A percentile compares a stretch with the other conserved stretches of the same genome.
phyloP scores from a whole-genome alignment of 1,139 yeast species.

The Barnettozyma hawaiiensis region DNA sequence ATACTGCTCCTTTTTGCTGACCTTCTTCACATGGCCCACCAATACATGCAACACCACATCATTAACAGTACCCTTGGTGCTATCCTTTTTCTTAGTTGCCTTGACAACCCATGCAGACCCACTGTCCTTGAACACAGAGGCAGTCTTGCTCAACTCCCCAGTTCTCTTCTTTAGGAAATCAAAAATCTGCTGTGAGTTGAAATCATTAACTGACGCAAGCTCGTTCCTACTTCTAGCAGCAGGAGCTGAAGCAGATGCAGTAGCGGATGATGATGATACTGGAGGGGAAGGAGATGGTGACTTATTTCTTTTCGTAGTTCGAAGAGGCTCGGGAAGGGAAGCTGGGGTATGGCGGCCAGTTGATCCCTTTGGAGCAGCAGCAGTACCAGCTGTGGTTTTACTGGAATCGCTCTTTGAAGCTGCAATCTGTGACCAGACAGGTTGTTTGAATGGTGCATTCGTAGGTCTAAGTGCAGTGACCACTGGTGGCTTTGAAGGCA shows the following conservation, averaged over 20 bases:
- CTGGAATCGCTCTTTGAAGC: background rate
- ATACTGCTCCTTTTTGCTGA: conserved; percentile 3
- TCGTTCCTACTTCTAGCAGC: background rate
- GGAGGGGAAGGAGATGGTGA: background rate
- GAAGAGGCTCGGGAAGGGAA: conserved; percentile 1
- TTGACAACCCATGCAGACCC: conserved; percentile 11
- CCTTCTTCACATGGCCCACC: conserved; percentile 4
- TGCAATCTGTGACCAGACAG: conserved; percentile 2
- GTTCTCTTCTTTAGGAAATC: conserved; percentile 4
- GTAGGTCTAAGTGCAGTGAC: conserved; percentile 1
- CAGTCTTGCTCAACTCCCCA: background rate
- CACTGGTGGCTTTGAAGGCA: conserved; percentile 2
- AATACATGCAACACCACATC: conserved; percentile 5
- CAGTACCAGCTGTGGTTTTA: too few relatives aligned
- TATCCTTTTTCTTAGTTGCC: conserved; percentile 5
- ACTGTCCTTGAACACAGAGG: conserved; percentile 7
- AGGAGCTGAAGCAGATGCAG: too few relatives aligned
- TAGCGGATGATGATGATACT: background rate
- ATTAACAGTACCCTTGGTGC: conserved; percentile 5
- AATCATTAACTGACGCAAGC: background rate
- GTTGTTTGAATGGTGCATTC: background rate
- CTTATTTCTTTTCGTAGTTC: background rate
- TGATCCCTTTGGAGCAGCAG: background rate
- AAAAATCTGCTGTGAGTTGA: conserved; percentile 6
- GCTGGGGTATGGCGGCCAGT: background rate